phyloP scores from a whole-genome alignment of 768 basidiomycete species.

The Suillus cothurnatus region DNA sequence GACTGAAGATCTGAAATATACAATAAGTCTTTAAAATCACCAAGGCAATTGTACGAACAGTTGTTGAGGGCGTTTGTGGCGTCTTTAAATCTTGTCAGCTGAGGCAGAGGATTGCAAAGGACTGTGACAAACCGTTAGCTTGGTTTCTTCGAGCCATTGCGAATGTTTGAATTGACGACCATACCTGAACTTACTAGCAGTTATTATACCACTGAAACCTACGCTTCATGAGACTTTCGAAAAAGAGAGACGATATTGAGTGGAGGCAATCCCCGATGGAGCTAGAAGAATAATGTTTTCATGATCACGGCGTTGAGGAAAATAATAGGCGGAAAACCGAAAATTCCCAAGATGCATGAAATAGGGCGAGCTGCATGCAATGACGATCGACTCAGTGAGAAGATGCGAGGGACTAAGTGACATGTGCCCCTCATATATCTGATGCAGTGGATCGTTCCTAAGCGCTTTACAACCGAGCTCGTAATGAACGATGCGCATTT shows the following conservation, averaged over 20 bases:
- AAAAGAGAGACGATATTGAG: conserved; percentile 22
- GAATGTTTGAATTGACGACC: conserved; percentile 15
- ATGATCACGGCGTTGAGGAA: conserved; percentile 33
- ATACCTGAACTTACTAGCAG: conserved; percentile 18
- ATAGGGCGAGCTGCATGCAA: conserved; percentile 35
- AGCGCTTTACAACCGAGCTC: conserved; percentile 22
- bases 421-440: conserved; percentile 42
- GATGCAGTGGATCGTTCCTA: conserved; percentile 35
- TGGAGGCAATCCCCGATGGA: conserved; percentile 33
- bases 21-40: conserved; percentile 2
- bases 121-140: neutral
- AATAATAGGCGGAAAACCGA: conserved; percentile 27
- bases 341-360: conserved; percentile 31
- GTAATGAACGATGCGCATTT: conserved; percentile 3
- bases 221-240: conserved; percentile 5
- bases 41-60: conserved; percentile 31
- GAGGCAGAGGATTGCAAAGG: no score
- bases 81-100: conserved; percentile 17
- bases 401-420: conserved; percentile 32
- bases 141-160: conserved; percentile 24
- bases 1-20: conserved; percentile 53
- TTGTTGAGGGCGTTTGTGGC: conserved; percentile 42
- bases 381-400: conserved; percentile 36
- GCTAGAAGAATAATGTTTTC: conserved; percentile 26
- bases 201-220: conserved; percentile 27